Evolutionary conservation across 1,284 basidiomycete species (phyloP).

Genomic region (Puccinia triticina): DNA sequence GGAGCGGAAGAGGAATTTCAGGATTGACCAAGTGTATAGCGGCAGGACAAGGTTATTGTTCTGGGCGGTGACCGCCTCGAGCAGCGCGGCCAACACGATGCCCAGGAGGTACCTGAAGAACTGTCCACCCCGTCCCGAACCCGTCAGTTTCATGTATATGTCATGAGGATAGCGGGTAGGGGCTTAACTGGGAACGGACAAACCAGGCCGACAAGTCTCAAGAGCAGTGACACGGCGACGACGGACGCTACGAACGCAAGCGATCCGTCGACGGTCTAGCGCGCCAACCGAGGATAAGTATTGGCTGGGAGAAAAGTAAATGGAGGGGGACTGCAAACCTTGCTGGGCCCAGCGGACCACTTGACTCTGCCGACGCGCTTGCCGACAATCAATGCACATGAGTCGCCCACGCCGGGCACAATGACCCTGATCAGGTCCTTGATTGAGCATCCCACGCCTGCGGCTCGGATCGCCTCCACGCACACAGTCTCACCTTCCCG

Average conservation of each 20-base stretch:
- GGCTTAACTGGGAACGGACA: conserved; percentile 33
- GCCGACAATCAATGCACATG: conserved; percentile 88
- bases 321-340: not conserved
- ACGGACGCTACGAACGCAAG: conserved; percentile 25
- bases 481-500: too few species aligned
- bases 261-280: conserved; percentile 42
- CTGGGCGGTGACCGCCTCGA: conserved; percentile 37
- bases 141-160: not conserved
- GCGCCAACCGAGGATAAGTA: too few species aligned
- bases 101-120: conserved; percentile 1
- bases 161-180: too few species aligned
- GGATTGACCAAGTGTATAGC: conserved; percentile 39
- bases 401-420: conserved; percentile 88
- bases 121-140: not conserved
- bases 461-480: too few species aligned
- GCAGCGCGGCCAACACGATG: not conserved
- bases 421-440: conserved; percentile 76
- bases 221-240: not conserved
- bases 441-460: conserved; percentile 51
- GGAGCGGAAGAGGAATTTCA: conserved; percentile 36
- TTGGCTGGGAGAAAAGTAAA: not conserved
- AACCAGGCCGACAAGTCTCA: conserved; percentile 15
- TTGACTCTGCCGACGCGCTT: conserved; percentile 67
- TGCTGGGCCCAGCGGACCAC: not conserved
- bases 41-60: conserved; percentile 46